Conservation (phyloP, 768 basidiomycete species). For the Cubamyces lactineus region DNA sequence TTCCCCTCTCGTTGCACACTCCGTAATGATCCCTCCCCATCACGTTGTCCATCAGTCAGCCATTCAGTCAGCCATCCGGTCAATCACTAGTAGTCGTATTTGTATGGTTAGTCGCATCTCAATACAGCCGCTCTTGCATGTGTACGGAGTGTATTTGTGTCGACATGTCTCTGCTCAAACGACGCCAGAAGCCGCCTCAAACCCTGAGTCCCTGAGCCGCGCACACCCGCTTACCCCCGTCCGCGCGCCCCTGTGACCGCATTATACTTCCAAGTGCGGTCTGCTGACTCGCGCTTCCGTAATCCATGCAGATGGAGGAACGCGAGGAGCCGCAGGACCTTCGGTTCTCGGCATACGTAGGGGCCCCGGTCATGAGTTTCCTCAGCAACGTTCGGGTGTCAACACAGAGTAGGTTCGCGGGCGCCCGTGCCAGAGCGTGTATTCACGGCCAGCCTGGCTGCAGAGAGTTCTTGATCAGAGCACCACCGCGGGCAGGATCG, state of each 20-base stretch:
- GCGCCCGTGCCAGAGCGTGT: background rate
- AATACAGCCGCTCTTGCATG: no score
- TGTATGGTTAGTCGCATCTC: constrained; percentile 9
- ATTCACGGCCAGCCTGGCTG: no score
- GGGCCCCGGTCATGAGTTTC: constrained; percentile 10
- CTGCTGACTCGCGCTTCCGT: constrained; percentile 17
- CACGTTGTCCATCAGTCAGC: background rate
- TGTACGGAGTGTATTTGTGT: no score
- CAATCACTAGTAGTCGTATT: constrained; percentile 4
- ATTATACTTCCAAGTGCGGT: background rate
- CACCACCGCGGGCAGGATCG: no score
- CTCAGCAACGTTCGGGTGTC: background rate
- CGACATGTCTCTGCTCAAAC: no score
- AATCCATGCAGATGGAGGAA: constrained; percentile 1
- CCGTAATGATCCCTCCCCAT: background rate
- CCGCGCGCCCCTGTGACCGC: background rate
- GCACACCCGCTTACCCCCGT: background rate
- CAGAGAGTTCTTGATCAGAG: no score
- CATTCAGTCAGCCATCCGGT: background rate
- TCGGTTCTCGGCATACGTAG: constrained; percentile 10
- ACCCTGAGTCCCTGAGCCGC: background rate
- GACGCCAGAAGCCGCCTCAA: no score
- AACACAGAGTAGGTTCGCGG: background rate
- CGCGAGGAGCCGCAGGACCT: constrained; percentile 7
- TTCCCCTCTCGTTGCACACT: background rate